Percentiles rank a stretch among this genome's conserved stretches.
Conservation (phyloP, 73 alveolate genomes). For the Vitrella brassicaformis region DNA sequence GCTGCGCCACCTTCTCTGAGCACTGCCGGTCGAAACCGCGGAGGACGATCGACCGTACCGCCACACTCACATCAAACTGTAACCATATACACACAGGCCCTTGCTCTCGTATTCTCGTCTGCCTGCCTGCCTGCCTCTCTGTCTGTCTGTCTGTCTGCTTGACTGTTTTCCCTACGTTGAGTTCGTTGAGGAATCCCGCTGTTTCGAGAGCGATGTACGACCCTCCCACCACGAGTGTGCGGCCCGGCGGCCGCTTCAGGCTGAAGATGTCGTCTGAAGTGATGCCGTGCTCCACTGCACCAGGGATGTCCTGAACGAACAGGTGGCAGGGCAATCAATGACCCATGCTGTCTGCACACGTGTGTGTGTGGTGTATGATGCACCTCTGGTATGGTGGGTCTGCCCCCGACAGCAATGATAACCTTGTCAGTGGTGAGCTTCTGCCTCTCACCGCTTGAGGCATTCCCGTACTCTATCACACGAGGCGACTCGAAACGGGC, state of each 20-base stretch:
- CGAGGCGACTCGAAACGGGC: constrained; percentile 78
- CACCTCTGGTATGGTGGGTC: constrained; percentile 64
- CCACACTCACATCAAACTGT: constrained; percentile 65
- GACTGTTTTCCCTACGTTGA: constrained; percentile 41
- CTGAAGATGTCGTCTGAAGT: constrained; percentile 74
- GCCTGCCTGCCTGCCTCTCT: neutral
- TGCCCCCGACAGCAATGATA: constrained; percentile 82
- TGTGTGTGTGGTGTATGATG: constrained; percentile 10
- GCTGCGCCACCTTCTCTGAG: constrained; percentile 6
- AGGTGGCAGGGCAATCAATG: neutral
- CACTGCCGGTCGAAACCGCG: constrained; percentile 95
- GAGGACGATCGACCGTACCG: constrained; percentile 87
- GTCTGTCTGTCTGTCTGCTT: neutral
- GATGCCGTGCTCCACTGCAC: constrained; percentile 57
- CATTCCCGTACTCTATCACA: constrained; percentile 63
- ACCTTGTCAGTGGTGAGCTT: constrained; percentile 61
- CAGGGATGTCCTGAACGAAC: constrained; percentile 37
- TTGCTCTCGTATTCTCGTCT: neutral
- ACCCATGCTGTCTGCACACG: neutral
- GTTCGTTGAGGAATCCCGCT: constrained; percentile 87
- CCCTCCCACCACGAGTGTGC: constrained; percentile 95
- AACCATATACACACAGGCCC: neutral
- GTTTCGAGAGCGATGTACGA: constrained; percentile 95
- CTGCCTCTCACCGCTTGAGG: constrained; percentile 62
- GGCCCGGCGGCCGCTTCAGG: constrained; percentile 82